Base-by-base conservation (phyloP, 2,329 filamentous ascomycete genomes). In the Fusarium multiceps region DNA sequence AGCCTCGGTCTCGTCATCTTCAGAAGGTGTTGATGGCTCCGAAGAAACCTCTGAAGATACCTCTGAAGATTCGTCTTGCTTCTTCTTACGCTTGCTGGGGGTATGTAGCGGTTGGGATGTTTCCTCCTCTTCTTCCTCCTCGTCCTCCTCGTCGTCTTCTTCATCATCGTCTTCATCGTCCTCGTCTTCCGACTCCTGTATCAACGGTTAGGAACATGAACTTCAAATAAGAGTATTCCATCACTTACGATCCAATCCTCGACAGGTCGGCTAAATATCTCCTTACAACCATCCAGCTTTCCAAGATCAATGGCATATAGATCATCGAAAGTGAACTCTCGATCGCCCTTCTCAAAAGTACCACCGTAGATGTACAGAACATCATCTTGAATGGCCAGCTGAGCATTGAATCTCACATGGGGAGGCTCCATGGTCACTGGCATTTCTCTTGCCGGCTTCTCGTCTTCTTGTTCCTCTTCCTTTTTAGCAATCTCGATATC, bases 291-390 rank as follows among this genome's bases (percentile, higher is more conserved):
- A 73, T 98, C 94, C 65, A 99, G 86, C 80, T 97, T 98, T 63
- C 92, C 94, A n/a, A 99, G 85, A 75, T 99, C 94, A 63, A 98
- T 90, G 4, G 93, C 91, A 81, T 97, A 97, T 80, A 99, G 85
- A 75, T 99, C 96, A 73, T 98, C 94, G 79, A 98, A 97, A 0
- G 94, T 98, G 75, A 92, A 97, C 79, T 99, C 96, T 23, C 93
- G 88, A 75, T 99, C 96, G 20, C 93, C 95, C 78, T 97, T 96
- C 78, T 99, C 96, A 75, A 92, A 98, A 0, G 95, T 99, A 20
- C 96, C 96, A 30, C 96, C 94, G 76, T 97, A 98, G 56, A 98
- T 93, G 81, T 95, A 99, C 2, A 98, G 85, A 11, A 93, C 89
- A 78, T 99, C 96, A 71, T 94, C 93, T 80, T 98, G 94, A 1